Conservation (phyloP, 2,329 filamentous ascomycete genomes). For the Xylariaceae sp. region DNA sequence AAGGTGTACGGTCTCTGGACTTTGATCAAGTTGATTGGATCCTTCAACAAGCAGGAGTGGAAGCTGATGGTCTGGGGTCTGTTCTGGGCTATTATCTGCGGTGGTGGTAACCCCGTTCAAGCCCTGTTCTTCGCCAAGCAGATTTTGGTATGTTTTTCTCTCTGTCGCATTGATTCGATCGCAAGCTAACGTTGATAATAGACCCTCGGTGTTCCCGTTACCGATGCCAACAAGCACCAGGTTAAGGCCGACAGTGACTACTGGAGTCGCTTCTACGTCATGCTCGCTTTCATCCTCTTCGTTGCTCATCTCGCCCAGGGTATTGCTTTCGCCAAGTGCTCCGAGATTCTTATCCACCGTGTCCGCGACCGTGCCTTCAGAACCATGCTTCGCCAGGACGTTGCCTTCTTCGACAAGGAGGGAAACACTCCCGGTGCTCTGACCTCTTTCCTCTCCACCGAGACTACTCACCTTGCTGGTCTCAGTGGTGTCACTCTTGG, state of each 20-base stretch:
- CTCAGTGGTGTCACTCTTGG: constrained; percentile 84
- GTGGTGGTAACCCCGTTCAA: constrained; percentile 71
- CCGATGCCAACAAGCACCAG: constrained; percentile 44
- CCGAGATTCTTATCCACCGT: constrained; percentile 77
- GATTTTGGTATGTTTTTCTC: constrained; percentile 63
- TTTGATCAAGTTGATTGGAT: constrained; percentile 70
- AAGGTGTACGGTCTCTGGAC: constrained; percentile 65
- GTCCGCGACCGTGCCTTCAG: constrained; percentile 80
- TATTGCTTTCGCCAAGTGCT: constrained; percentile 73
- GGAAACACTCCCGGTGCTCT: constrained; percentile 85
- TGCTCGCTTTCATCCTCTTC: constrained; percentile 71
- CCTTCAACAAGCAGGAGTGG: constrained; percentile 73
- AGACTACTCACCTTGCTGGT: constrained; percentile 83
- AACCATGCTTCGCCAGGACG: constrained; percentile 85
- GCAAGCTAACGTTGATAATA: constrained; percentile 20
- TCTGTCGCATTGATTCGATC: constrained; percentile 3
- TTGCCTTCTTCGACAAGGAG: constrained; percentile 83
- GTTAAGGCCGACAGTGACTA: constrained; percentile 71
- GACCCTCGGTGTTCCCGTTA: constrained; percentile 38
- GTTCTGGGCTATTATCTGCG: constrained; percentile 68
- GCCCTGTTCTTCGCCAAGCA: constrained; percentile 86
- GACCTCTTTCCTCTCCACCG: constrained; percentile 81
- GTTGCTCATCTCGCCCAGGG: constrained; percentile 65
- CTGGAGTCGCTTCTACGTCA: constrained; percentile 84
- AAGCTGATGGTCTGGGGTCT: constrained; percentile 68